Evolutionary conservation across 1,139 yeast species (phyloP), one percentile per base, ranked within the genome.

Genomic region (Candida sp.): DNA sequence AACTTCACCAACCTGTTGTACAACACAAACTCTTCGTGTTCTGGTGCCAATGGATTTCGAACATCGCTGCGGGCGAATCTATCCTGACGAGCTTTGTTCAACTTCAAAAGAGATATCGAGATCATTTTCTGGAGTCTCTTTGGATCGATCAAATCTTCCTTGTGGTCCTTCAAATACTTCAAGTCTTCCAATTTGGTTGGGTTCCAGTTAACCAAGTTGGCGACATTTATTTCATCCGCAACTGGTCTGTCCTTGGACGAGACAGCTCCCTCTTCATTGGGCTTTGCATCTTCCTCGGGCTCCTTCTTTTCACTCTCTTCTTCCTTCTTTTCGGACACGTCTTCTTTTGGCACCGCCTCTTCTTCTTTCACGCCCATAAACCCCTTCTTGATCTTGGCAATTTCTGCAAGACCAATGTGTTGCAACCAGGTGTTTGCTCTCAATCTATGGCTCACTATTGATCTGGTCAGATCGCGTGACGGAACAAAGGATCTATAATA

Each of bases 401-500:
- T 68, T 50, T 83, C 77, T 45, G 75, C 73, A 49, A 77, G 77
- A 0, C 96, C 96, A 44, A 86, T 74, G 63, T 85, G 91, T 58
- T 88, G 90, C 52, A 85, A 78, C 97, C 98, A 93, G 7, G 90
- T 81, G 26, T 84, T 75, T 1, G 88, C 85, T 54, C 88, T 86
- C 53, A 85, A 81, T 11, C 79, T 79, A 25, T 82, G 81, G 26
- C 88, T 81, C 6, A 91, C 74, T 7, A 90, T 86, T 2, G 89
- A 77, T 28, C 84, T 85, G 42, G 81, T 80, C 67, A 89, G 91
- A 65, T 92, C 97, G 41, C 78, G 70, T 1, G 78, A 67, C 3
- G 98, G 98, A 0, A 96, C 96, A 79, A 91, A 93, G 9, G 91
- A 82, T 51, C 80, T 78, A 54, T 80, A 83, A 7, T 79, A 80